These are phyloP conservation scores for Blastomyces silverae DNA, from an alignment of 2,329 filamentous ascomycete genomes.

Conservation along the genomic window DNA sequence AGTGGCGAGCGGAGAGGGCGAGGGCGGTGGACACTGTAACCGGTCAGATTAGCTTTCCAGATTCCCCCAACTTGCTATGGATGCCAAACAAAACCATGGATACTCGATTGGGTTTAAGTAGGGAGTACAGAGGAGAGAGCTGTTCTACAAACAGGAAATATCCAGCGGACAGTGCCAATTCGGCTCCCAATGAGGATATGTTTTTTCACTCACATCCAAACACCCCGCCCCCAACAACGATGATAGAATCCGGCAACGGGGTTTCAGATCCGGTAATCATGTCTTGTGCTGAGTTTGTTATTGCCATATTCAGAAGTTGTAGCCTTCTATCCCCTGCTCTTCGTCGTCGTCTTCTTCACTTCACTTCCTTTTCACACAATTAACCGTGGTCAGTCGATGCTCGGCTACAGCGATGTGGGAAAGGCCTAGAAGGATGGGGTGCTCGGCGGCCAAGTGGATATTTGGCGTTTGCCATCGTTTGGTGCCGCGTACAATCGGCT, in stretches of 20 bases:
- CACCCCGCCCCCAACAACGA: slow-evolving; percentile 41
- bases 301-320: background rate
- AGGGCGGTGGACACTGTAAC: slow-evolving; percentile 56
- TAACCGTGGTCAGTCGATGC: background rate
- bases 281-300: background rate
- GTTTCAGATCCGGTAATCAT: background rate
- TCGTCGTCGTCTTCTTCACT: background rate
- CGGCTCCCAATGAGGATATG: background rate
- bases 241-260: slow-evolving; percentile 33
- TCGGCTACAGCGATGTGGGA: background rate
- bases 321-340: background rate
- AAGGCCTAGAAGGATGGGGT: background rate
- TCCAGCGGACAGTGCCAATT: background rate
- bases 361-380: slow-evolving; percentile 7
- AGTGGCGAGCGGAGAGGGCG: slow-evolving; percentile 56
- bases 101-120: background rate
- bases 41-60: slow-evolving; percentile 2
- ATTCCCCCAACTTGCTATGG: background rate
- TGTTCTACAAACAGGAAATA: slow-evolving; percentile 3
- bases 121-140: background rate
- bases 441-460: slow-evolving; percentile 7
- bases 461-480: slow-evolving; percentile 1
- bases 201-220: slow-evolving; percentile 37
- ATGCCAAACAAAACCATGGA: background rate
- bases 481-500: background rate